These are phyloP conservation scores for Penicillium sp. DNA, from an alignment of 2,329 filamentous ascomycete species.

Conservation along the genomic window DNA sequence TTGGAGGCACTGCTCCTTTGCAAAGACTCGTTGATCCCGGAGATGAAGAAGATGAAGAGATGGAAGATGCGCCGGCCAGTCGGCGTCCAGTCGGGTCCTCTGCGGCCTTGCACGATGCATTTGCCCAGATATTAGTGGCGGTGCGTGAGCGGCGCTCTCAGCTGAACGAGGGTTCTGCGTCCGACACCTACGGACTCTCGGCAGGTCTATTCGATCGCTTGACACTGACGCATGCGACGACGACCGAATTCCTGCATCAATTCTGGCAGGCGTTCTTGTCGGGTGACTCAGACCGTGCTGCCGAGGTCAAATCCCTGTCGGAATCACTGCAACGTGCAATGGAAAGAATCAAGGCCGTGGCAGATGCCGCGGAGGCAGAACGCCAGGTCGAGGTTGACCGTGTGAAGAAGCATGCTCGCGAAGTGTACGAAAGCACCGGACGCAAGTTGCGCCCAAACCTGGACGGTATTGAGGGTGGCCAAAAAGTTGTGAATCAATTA, in stretches of 20 bases:
- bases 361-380: conserved; percentile 73
- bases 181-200: conserved; percentile 49
- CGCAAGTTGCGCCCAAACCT: conserved; percentile 70
- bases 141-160: conserved; percentile 57
- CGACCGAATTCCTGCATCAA: conserved; percentile 92
- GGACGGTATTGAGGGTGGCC: conserved; percentile 67
- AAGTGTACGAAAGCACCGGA: conserved; percentile 68
- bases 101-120: conserved; percentile 56
- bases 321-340: conserved; percentile 76
- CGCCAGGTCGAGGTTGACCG: conserved; percentile 64
- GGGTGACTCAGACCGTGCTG: conserved; percentile 74
- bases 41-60: conserved; percentile 56
- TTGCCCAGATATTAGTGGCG: conserved; percentile 57
- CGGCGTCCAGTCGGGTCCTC: conserved; percentile 63
- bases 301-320: conserved; percentile 75
- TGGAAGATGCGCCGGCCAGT: conserved; percentile 41
- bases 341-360: conserved; percentile 76
- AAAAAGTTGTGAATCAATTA: conserved; percentile 70
- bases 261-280: conserved; percentile 94
- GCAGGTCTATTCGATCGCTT: conserved; percentile 58
- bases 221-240: conserved; percentile 83
- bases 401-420: conserved; percentile 67
- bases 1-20: conserved; percentile 65
- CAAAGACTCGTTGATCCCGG: conserved; percentile 59
- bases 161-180: conserved; percentile 35